These are phyloP conservation scores for Didymella lethalis DNA, from an alignment of 2,329 filamentous ascomycete species.

Conservation along the genomic window DNA sequence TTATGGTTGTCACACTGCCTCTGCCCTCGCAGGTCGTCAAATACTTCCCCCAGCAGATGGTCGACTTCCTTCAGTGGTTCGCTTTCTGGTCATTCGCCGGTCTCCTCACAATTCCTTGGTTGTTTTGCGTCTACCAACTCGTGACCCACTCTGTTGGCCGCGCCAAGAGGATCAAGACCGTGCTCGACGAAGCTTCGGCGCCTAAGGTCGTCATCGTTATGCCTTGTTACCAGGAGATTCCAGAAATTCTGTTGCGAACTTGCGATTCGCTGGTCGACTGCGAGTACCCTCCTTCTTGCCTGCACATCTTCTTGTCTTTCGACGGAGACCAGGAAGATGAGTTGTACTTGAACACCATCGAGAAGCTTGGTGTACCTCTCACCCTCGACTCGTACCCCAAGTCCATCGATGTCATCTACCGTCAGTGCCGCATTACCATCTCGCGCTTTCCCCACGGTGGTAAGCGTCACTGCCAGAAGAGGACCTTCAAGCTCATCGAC, in stretches of 20 bases:
- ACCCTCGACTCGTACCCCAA: conserved; percentile 80
- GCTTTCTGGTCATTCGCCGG: conserved; percentile 92
- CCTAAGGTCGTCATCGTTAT: conserved; percentile 96
- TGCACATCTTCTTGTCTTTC: conserved; percentile 95
- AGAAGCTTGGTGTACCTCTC: conserved; percentile 81
- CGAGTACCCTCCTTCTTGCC: conserved; percentile 89
- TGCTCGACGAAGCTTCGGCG: conserved; percentile 82
- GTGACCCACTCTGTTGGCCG: conserved; percentile 87
- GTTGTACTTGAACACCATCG: conserved; percentile 84
- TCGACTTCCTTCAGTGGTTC: conserved; percentile 85
- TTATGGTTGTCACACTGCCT: conserved; percentile 93
- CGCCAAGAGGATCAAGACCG: conserved; percentile 80
- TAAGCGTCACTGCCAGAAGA: conserved; percentile 92
- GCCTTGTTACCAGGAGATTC: conserved; percentile 94
- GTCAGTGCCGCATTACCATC: conserved; percentile 82
- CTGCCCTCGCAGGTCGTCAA: conserved; percentile 75
- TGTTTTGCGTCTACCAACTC: conserved; percentile 90
- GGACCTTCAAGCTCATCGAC: conserved; percentile 91
- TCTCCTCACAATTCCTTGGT: conserved; percentile 86
- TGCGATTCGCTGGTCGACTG: conserved; percentile 92
- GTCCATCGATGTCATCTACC: conserved; percentile 90
- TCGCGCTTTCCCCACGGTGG: conserved; percentile 93
- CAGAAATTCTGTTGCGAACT: conserved; percentile 82
- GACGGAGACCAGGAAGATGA: conserved; percentile 91
- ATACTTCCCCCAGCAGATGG: conserved; percentile 74